phyloP scores from a whole-genome alignment of 2,329 filamentous ascomycete species.

The Microsporum audouinii region DNA sequence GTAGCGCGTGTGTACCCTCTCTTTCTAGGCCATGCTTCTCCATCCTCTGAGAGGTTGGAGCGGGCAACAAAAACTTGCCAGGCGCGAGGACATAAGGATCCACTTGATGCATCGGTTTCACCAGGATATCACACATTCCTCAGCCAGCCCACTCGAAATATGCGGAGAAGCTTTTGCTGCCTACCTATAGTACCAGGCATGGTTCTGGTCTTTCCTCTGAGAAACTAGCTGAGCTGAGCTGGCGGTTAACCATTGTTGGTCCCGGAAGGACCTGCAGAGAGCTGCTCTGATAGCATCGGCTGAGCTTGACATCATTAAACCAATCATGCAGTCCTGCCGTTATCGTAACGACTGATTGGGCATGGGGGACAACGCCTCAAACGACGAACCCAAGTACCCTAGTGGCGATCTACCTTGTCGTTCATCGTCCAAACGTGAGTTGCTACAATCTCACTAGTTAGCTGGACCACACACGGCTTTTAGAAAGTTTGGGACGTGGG shows the following conservation, averaged over 20 bases:
- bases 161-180: background rate
- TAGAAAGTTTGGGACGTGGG: background rate
- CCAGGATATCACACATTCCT: background rate
- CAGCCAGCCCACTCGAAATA: background rate
- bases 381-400: background rate
- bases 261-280: background rate
- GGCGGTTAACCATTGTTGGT: background rate
- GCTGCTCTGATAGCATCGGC: background rate
- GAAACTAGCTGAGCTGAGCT: background rate
- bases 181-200: background rate
- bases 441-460: background rate
- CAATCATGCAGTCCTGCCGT: background rate
- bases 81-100: background rate
- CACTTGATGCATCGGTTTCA: background rate
- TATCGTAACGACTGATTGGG: background rate
- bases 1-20: background rate
- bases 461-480: background rate
- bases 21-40: background rate
- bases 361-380: background rate
- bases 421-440: slow-evolving; percentile 1
- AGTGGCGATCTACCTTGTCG: slow-evolving; percentile 1
- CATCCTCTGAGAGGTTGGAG: background rate
- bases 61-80: background rate
- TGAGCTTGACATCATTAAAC: background rate
- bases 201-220: background rate